Conservation (phyloP, 441 rosid species). For the Corymbia citriodora region DNA sequence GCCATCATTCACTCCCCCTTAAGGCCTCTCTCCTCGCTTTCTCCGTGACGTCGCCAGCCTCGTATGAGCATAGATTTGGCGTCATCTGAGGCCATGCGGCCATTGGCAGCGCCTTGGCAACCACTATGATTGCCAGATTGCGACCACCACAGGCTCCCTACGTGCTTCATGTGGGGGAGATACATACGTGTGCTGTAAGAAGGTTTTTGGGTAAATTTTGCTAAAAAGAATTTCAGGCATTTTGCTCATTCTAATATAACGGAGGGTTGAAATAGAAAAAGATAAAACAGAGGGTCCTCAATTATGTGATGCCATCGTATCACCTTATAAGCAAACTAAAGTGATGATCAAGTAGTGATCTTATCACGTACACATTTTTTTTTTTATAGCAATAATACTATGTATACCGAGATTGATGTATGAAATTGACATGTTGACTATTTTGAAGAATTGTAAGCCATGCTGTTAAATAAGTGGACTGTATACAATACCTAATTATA, state of each 20-base stretch:
- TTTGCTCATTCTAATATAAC: background rate
- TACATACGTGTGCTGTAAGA: background rate
- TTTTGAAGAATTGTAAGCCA: background rate
- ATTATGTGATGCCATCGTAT: background rate
- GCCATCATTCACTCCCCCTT: background rate
- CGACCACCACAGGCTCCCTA: background rate
- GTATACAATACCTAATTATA: background rate
- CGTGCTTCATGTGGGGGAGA: background rate
- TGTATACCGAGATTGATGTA: background rate
- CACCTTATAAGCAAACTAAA: background rate
- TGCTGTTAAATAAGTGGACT: background rate
- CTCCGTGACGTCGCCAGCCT: background rate
- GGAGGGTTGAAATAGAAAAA: no score
- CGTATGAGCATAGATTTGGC: background rate
- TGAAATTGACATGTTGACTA: background rate
- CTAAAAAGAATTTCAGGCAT: background rate
- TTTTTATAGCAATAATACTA: background rate
- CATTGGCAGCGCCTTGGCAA: background rate
- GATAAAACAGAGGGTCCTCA: background rate
- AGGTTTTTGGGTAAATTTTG: background rate
- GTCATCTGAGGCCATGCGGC: background rate
- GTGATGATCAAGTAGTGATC: background rate
- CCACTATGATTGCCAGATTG: background rate
- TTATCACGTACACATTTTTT: background rate
- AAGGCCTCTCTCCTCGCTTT: background rate